These are phyloP conservation scores for Alternaria incomplexa DNA, from an alignment of 2,329 filamentous ascomycete genomes.

Conservation along the genomic window DNA sequence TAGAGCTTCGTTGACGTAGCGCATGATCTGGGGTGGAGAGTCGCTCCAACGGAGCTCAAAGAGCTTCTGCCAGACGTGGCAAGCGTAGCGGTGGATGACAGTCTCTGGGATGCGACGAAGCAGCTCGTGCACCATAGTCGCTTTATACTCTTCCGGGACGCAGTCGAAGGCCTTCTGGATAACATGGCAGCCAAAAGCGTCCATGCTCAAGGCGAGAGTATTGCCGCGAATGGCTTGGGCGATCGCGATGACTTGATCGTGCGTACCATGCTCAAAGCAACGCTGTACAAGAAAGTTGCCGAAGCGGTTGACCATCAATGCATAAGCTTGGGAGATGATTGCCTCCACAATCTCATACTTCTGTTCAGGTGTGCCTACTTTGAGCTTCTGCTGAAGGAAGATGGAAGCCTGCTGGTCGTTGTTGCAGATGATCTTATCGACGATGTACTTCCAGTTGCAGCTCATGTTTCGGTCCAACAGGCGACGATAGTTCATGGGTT, in stretches of 20 bases:
- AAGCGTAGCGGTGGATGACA: conserved; percentile 97
- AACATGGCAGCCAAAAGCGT: conserved; percentile 97
- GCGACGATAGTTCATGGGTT: conserved; percentile 95
- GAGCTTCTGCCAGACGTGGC: conserved; percentile 99
- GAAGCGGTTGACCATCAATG: conserved; percentile 97
- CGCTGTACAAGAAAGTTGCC: conserved; percentile 98
- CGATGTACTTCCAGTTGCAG: conserved; percentile 99
- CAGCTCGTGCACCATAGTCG: conserved; percentile 97
- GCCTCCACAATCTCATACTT: conserved; percentile 97
- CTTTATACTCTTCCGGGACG: conserved; percentile 96
- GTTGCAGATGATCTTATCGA: conserved; percentile 99
- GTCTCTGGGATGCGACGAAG: conserved; percentile 95
- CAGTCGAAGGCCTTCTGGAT: conserved; percentile 99
- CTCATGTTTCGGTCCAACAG: conserved; percentile 94
- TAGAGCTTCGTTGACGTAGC: conserved; percentile 93
- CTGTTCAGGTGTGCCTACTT: conserved; percentile 91
- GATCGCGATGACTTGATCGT: conserved; percentile 91
- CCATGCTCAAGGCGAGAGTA: conserved; percentile 94
- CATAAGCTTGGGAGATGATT: conserved; percentile 93
- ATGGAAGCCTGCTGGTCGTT: conserved; percentile 99
- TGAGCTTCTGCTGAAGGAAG: conserved; percentile 98
- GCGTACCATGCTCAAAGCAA: conserved; percentile 97
- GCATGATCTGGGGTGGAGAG: conserved; percentile 97
- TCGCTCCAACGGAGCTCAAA: conserved; percentile 97
- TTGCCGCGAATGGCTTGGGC: conserved; percentile 93